A percentile compares a stretch with the other conserved stretches of the same genome.
These are phyloP conservation scores for Silene noctiflora DNA, from an alignment of 179 eudicot species.

Conservation along the genomic window DNA sequence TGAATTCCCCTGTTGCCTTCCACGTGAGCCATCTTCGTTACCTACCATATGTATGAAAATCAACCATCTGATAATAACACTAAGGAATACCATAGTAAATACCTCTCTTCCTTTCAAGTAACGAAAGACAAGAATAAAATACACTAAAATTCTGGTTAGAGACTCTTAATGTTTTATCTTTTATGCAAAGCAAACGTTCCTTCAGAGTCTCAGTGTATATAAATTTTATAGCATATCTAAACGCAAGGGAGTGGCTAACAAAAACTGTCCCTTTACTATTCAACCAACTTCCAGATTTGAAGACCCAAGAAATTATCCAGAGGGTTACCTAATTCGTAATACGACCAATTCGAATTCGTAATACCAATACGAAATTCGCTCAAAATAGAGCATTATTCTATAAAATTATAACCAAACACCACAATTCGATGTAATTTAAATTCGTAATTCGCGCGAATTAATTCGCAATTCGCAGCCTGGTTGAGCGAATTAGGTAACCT, in stretches of 20 bases:
- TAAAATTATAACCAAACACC: too few relatives aligned
- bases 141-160: conserved; percentile 13
- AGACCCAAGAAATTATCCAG: neutral
- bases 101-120: neutral
- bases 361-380: too few relatives aligned
- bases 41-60: conserved; percentile 49
- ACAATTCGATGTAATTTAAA: too few relatives aligned
- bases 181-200: conserved; percentile 1
- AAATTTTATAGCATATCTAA: neutral
- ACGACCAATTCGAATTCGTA: too few relatives aligned
- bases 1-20: conserved; percentile 46
- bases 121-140: conserved; percentile 3
- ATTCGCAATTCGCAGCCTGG: too few relatives aligned
- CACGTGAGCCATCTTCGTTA: conserved; percentile 42
- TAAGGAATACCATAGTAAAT: conserved; percentile 6
- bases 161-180: neutral
- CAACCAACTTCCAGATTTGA: neutral
- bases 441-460: too few relatives aligned
- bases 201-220: neutral
- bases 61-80: conserved; percentile 22
- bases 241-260: neutral
- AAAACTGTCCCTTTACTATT: neutral
- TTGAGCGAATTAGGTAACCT: too few relatives aligned
- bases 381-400: too few relatives aligned
- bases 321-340: too few relatives aligned